Percentiles rank a stretch among this genome's conserved stretches.
phyloP scores from a whole-genome alignment of 108 stramenopile species.

The Conticribra weissflogii region DNA sequence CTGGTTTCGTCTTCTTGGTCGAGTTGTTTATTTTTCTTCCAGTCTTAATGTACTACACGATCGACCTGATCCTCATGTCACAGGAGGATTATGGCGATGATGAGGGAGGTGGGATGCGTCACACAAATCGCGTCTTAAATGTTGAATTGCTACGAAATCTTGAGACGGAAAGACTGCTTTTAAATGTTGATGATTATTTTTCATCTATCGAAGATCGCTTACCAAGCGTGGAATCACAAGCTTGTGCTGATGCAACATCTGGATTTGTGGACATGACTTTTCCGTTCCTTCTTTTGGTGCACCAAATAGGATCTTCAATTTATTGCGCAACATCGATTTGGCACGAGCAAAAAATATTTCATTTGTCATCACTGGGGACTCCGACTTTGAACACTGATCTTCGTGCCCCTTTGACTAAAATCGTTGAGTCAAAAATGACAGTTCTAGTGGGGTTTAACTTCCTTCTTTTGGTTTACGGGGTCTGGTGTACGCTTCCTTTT shows the following conservation, averaged over 20 bases:
- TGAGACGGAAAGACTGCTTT: neutral
- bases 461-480: slow-evolving; percentile 7
- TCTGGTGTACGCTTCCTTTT: neutral
- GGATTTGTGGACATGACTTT: slow-evolving; percentile 28
- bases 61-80: slow-evolving; percentile 30
- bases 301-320: slow-evolving; percentile 28
- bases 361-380: slow-evolving; percentile 35
- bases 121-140: too few species aligned
- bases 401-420: slow-evolving; percentile 21
- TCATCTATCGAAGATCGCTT: slow-evolving; percentile 8
- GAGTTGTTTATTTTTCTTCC: slow-evolving; percentile 38
- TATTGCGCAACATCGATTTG: slow-evolving; percentile 22
- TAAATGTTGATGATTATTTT: slow-evolving; percentile 16
- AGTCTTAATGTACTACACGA: slow-evolving; percentile 27
- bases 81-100: neutral
- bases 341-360: slow-evolving; percentile 38
- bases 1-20: slow-evolving; percentile 28
- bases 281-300: slow-evolving; percentile 12
- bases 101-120: neutral
- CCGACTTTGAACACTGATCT: slow-evolving; percentile 23
- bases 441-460: slow-evolving; percentile 21
- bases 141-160: neutral
- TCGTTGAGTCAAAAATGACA: slow-evolving; percentile 43
- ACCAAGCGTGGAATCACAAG: slow-evolving; percentile 22
- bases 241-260: slow-evolving; percentile 29